Percentiles rank a stretch among this genome's conserved stretches.
Conservation (phyloP, 2,329 filamentous ascomycete species). For the Fusarium avenaceum region DNA sequence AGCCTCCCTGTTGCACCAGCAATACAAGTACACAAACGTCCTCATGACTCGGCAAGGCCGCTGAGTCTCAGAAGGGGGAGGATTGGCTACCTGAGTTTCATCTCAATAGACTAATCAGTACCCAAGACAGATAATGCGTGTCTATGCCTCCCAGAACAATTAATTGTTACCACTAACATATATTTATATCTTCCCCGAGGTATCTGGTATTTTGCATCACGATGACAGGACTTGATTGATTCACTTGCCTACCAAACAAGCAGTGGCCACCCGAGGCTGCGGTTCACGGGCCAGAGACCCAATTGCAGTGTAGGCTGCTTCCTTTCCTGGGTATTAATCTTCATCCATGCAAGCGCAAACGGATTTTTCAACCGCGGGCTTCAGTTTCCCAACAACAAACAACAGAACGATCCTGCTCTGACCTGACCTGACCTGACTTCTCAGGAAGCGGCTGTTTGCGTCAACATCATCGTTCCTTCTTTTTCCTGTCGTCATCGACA, state of each 20-base stretch:
- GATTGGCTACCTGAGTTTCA: slow-evolving; percentile 13
- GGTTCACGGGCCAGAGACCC: slow-evolving; percentile 34
- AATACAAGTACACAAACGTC: slow-evolving; percentile 6
- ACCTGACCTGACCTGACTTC: neutral
- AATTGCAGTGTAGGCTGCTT: slow-evolving; percentile 26
- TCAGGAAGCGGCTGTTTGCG: slow-evolving; percentile 15
- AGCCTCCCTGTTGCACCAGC: slow-evolving; percentile 31
- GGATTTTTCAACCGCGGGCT: slow-evolving; percentile 16
- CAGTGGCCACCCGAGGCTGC: slow-evolving; percentile 33
- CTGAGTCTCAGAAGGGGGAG: slow-evolving; percentile 18
- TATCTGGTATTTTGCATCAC: slow-evolving; percentile 1
- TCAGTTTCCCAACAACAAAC: neutral
- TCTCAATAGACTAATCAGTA: neutral
- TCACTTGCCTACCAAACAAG: slow-evolving; percentile 9
- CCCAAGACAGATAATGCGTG: slow-evolving; percentile 11
- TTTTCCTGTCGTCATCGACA: slow-evolving; percentile 5
- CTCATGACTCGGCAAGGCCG: slow-evolving; percentile 38
- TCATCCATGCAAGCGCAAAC: slow-evolving; percentile 31
- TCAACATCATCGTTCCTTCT: neutral
- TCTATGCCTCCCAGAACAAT: slow-evolving; percentile 10
- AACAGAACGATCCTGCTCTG: slow-evolving; percentile 4
- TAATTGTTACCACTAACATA: neutral
- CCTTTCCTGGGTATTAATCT: slow-evolving; percentile 28
- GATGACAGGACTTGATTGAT: neutral
- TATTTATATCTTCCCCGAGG: too few species aligned